Percentiles rank a stretch among this genome's conserved stretches.
These are phyloP conservation scores for Gossypium australe DNA, from an alignment of 345 rosid species.

Conservation along the genomic window DNA sequence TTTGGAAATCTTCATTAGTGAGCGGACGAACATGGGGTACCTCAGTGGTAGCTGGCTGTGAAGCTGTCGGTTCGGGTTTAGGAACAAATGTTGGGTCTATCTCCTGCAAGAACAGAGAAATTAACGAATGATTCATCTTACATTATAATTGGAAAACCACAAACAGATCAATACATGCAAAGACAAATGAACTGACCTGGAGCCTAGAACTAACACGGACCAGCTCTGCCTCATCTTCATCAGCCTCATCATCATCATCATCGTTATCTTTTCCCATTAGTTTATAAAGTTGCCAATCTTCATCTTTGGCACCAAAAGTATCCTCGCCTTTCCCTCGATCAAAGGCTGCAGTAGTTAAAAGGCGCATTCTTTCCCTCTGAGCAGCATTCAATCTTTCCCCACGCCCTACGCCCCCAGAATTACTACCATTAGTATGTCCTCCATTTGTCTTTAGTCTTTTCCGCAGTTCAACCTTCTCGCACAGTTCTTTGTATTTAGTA, in stretches of 20 bases:
- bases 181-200: conserved; percentile 35
- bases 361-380: conserved; percentile 92
- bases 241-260: conserved; percentile 65
- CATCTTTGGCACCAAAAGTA: conserved; percentile 85
- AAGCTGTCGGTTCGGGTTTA: conserved; percentile 42
- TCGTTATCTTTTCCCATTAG: conserved; percentile 86
- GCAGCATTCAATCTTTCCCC: conserved; percentile 98
- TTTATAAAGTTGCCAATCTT: conserved; percentile 97
- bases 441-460: conserved; percentile 87
- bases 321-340: conserved; percentile 98
- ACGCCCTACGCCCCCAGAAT: conserved; percentile 75
- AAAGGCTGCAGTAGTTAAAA: conserved; percentile 90
- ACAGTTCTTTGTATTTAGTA: conserved; percentile 63
- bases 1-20: conserved; percentile 87
- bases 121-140: background rate
- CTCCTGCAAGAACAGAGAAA: conserved; percentile 37
- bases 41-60: conserved; percentile 50
- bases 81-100: conserved; percentile 76
- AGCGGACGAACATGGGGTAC: conserved; percentile 50
- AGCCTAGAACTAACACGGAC: conserved; percentile 67
- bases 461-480: conserved; percentile 76
- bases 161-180: background rate
- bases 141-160: background rate
- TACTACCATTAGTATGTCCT: conserved; percentile 60
- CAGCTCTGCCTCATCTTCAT: conserved; percentile 72